These are phyloP conservation scores for Candida nonsorbophila DNA, from an alignment of 805 yeast genomes.

Conservation along the genomic window DNA sequence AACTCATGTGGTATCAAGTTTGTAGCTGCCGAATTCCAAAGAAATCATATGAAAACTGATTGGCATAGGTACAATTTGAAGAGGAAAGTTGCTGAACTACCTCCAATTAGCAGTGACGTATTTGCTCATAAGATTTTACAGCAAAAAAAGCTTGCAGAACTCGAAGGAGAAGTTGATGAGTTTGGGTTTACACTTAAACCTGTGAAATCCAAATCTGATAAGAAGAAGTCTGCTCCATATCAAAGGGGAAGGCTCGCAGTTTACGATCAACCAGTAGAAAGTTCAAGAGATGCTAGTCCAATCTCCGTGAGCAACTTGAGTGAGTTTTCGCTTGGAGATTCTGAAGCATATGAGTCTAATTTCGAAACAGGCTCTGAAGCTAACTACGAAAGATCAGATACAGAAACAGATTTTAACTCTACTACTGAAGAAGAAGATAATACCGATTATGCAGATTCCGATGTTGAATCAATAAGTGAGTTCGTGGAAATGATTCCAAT, in stretches of 20 bases:
- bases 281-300: constrained; percentile 32
- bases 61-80: constrained; percentile 44
- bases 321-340: constrained; percentile 49
- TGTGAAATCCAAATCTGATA: too few relatives aligned
- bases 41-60: constrained; percentile 40
- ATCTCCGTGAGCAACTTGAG: constrained; percentile 55
- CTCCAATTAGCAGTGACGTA: constrained; percentile 63
- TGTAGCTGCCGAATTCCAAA: constrained; percentile 31
- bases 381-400: constrained; percentile 37
- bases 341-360: constrained; percentile 15
- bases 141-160: constrained; percentile 15
- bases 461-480: constrained; percentile 11
- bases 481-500: constrained; percentile 30
- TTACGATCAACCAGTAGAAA: constrained; percentile 9
- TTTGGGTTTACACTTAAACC: constrained; percentile 49
- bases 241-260: constrained; percentile 15
- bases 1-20: constrained; percentile 37
- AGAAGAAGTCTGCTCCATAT: constrained; percentile 8
- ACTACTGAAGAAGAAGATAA: constrained; percentile 23
- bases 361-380: constrained; percentile 49
- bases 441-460: constrained; percentile 6
- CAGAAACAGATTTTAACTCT: constrained; percentile 4
- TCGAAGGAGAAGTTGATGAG: constrained; percentile 42
- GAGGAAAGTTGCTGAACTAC: constrained; percentile 48
- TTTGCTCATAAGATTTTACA: constrained; percentile 65